Evolutionary conservation across 2,329 filamentous ascomycete species (phyloP).

Genomic region (Aspergillus pseudotamarii): DNA sequence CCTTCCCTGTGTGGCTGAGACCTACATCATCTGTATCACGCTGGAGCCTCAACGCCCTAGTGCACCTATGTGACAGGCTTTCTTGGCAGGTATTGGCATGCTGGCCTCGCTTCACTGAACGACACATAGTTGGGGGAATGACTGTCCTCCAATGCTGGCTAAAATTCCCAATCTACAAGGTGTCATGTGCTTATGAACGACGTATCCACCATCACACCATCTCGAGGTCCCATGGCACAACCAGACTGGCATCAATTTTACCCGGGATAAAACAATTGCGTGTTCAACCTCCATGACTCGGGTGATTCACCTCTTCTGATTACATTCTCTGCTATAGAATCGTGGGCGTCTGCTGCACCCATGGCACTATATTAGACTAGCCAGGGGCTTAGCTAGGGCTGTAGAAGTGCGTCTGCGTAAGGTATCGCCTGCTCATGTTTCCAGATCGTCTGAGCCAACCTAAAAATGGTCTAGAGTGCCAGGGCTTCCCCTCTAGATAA

Average conservation of each 20-base stretch:
- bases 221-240: conserved; percentile 4
- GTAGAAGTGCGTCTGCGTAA: too few species aligned
- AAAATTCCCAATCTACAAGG: background rate
- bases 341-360: too few species aligned
- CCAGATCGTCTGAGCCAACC: too few species aligned
- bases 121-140: background rate
- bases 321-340: background rate
- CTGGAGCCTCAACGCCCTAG: background rate
- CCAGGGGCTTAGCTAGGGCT: too few species aligned
- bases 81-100: background rate
- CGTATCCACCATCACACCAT: conserved; percentile 7
- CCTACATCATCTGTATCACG: conserved; percentile 1
- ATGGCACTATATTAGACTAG: too few species aligned
- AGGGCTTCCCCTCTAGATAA: too few species aligned
- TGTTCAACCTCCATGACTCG: background rate
- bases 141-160: background rate
- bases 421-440: too few species aligned
- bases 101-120: background rate
- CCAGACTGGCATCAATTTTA: background rate
- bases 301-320: background rate
- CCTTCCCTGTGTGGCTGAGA: background rate
- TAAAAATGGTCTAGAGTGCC: too few species aligned
- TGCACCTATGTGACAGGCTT: background rate
- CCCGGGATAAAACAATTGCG: background rate
- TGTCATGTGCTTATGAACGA: background rate